Evolutionary conservation across 495 filamentous ascomycete species (phyloP).

Genomic region (Penicillium ucsense): DNA sequence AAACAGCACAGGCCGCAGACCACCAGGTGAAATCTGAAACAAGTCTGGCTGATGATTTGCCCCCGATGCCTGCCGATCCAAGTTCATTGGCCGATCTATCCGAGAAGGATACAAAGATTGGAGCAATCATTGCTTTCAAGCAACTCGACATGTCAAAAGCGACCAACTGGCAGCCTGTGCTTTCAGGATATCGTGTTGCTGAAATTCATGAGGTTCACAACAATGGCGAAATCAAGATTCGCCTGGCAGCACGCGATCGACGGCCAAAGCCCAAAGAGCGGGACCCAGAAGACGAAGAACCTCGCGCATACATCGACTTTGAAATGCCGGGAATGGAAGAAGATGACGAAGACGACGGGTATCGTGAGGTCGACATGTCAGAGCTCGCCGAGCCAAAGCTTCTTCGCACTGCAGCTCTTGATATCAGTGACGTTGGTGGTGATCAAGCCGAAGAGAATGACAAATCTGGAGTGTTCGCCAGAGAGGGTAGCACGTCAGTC

Average conservation of each 20-base stretch:
- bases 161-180: slow-evolving; percentile 67
- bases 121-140: slow-evolving; percentile 73
- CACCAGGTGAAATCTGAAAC: slow-evolving; percentile 14
- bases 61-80: slow-evolving; percentile 54
- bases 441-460: slow-evolving; percentile 2
- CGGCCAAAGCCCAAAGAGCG: slow-evolving; percentile 37
- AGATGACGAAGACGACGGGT: slow-evolving; percentile 45
- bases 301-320: slow-evolving; percentile 52
- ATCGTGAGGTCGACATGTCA: slow-evolving; percentile 39
- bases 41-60: slow-evolving; percentile 44
- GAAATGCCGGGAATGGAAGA: slow-evolving; percentile 53
- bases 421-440: slow-evolving; percentile 1
- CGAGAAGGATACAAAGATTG: slow-evolving; percentile 42
- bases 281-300: slow-evolving; percentile 39
- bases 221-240: slow-evolving; percentile 43
- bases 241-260: slow-evolving; percentile 62
- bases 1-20: slow-evolving; percentile 1
- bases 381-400: slow-evolving; percentile 56
- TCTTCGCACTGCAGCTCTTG: slow-evolving; percentile 27
- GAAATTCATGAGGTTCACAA: slow-evolving; percentile 45
- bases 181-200: slow-evolving; percentile 59
- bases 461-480: slow-evolving; percentile 9
- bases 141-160: slow-evolving; percentile 61
- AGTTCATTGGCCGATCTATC: slow-evolving; percentile 43
- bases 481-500: slow-evolving; percentile 35